phyloP scores from a whole-genome alignment of 169 alveolate genomes.

The Plasmodium inui region DNA sequence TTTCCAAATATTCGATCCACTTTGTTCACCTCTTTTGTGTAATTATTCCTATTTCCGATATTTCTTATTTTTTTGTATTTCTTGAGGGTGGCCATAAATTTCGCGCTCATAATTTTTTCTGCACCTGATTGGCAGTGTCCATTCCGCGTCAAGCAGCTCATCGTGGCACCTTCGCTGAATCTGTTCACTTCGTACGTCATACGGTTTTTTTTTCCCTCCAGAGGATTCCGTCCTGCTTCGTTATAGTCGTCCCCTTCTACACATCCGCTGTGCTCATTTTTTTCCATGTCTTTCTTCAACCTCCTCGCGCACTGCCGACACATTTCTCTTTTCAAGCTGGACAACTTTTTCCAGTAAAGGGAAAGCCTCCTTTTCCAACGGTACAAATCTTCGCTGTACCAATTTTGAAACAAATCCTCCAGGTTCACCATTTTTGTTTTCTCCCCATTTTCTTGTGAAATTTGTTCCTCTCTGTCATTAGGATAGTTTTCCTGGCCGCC shows the following conservation, averaged over 20 bases:
- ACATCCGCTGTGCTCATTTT: neutral
- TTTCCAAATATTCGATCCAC: slow-evolving; percentile 68
- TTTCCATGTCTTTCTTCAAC: neutral
- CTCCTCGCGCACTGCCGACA: slow-evolving; percentile 14
- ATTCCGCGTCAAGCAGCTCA: neutral
- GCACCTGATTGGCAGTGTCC: neutral
- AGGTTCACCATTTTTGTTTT: neutral
- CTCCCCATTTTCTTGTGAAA: neutral
- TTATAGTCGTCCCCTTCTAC: neutral
- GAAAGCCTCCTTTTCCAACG: neutral
- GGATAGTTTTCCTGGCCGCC: neutral
- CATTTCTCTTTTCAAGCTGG: slow-evolving; percentile 19
- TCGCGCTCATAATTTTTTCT: slow-evolving; percentile 33
- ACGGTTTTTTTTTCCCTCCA: neutral
- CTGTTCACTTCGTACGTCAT: neutral
- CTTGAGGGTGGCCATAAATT: slow-evolving; percentile 10
- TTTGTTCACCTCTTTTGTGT: slow-evolving; percentile 46
- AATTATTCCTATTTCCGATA: slow-evolving; percentile 52
- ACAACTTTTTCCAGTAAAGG: slow-evolving; percentile 25
- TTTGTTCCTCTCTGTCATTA: neutral
- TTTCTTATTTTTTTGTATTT: slow-evolving; percentile 46
- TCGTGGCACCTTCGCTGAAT: neutral
- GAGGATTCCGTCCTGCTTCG: neutral
- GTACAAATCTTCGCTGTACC: slow-evolving; percentile 36
- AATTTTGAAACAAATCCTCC: slow-evolving; percentile 7